A percentile compares a stretch with the other conserved stretches of the same genome.
Evolutionary conservation across 23 red algal species (phyloP).

Genomic region (Gracilariopsis chorda): DNA sequence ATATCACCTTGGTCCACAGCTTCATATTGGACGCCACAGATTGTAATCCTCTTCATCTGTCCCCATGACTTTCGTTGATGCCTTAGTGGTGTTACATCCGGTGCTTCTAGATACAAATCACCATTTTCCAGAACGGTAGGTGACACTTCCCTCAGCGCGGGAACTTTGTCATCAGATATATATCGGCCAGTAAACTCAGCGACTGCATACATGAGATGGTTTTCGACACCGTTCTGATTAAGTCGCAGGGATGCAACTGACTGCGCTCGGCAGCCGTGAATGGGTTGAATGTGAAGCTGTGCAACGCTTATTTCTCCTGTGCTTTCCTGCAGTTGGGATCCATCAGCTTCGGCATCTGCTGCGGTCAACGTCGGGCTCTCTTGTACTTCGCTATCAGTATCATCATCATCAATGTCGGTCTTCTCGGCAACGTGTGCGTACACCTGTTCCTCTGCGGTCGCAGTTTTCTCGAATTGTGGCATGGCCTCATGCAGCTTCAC

Average conservation of each 20-base stretch:
- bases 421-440: not conserved
- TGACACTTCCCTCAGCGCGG: not conserved
- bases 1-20: slow-evolving; percentile 46
- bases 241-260: not conserved
- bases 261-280: slow-evolving; percentile 7
- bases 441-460: not conserved
- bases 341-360: too few relatives aligned
- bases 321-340: too few relatives aligned
- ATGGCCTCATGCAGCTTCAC: not conserved
- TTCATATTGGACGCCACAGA: slow-evolving; percentile 9
- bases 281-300: not conserved
- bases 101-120: not conserved
- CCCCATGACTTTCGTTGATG: slow-evolving; percentile 1
- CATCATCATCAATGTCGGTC: not conserved
- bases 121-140: not conserved
- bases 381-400: not conserved
- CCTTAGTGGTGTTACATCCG: not conserved
- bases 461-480: not conserved
- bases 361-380: too few relatives aligned
- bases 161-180: slow-evolving; percentile 15
- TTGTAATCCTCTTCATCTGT: not conserved
- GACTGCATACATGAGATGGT: slow-evolving; percentile 14
- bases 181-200: slow-evolving; percentile 15
- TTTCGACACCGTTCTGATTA: slow-evolving; percentile 1
- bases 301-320: not conserved